Base-by-base conservation (phyloP, 306 rosid species). In the Cyamopsis tetragonoloba region DNA sequence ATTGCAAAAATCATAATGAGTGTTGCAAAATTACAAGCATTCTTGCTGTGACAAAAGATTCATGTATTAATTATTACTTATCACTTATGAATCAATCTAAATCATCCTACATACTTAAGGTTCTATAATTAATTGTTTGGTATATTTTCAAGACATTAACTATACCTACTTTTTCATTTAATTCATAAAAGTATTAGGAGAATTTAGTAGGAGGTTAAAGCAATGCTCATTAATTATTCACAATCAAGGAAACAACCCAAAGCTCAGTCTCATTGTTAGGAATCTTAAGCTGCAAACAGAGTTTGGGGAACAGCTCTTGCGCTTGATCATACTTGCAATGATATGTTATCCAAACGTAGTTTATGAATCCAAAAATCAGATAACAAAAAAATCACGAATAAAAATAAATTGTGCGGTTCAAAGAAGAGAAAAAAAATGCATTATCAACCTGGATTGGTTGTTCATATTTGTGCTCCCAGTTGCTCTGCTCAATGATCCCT, bases 391-490 rank as follows among this genome's bases (percentile, higher is more conserved):
- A 39, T 32, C 17, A 49, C 20, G 1, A 42, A 51, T 18, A 72
- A 35, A 32, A 53, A 61, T 30, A 41, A 32, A 41, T 60, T 48
- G 32, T 26, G 48, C 27, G 20, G 63, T 54, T 79, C 51, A 79
- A 42, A 43, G 28, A 55, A 62, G 28, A 71, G 38, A 72, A 63
- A 62, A 56, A 75, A 77, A 74, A 66, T 34, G 55, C 61, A 39
- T 50, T 26, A 64, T 69, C 71, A 71, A 95, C 99, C 99, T 95
- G 12, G 99, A 95, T 76, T 95, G 99, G 71, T 88, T 95, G 74
- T 95, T 95, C 99, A 95, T 95, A 79, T 95, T 95, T 65, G 99
- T 95, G 81, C 99, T 95, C 75, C 97, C 99, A 30, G 99, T 95
- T 66, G 99, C 99, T 77, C 99, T 83, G 83, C 92, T 79, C 78